Percentiles rank a stretch among this genome's conserved stretches.
phyloP scores from a whole-genome alignment of 306 rosid genomes.

The Crotalaria pallida region DNA sequence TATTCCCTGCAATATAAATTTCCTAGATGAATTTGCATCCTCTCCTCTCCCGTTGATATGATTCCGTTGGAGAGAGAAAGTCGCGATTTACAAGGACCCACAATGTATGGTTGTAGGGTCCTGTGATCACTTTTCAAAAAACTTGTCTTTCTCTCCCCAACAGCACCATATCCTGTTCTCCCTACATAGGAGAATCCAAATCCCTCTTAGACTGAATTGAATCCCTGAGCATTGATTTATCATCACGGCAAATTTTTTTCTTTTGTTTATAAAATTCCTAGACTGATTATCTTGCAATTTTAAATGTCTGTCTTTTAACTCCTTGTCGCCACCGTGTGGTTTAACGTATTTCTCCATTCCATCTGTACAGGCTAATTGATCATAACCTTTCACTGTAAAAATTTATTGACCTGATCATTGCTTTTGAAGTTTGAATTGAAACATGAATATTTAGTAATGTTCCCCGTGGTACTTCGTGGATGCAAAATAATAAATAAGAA shows the following conservation, averaged over 20 bases:
- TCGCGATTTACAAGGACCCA: too few relatives aligned
- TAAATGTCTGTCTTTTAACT: background rate
- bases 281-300: slow-evolving; percentile 1
- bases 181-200: too few relatives aligned
- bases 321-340: slow-evolving; percentile 10
- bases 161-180: too few relatives aligned
- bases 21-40: background rate
- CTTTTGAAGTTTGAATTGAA: slow-evolving; percentile 1
- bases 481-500: background rate
- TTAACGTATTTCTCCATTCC: slow-evolving; percentile 10
- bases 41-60: too few relatives aligned
- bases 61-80: too few relatives aligned
- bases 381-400: slow-evolving; percentile 9
- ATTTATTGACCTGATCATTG: slow-evolving; percentile 7
- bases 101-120: too few relatives aligned
- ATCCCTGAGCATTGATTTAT: slow-evolving; percentile 2
- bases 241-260: slow-evolving; percentile 4
- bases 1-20: slow-evolving; percentile 49
- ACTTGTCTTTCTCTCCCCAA: too few relatives aligned
- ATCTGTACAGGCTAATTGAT: slow-evolving; percentile 38
- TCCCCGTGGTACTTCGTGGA: background rate
- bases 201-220: slow-evolving; percentile 21
- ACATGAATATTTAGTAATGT: background rate
- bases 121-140: too few relatives aligned
- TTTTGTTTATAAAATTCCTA: background rate